A percentile compares a stretch with the other conserved stretches of the same genome.
phyloP scores from a whole-genome alignment of 495 filamentous ascomycete genomes.

The Peziza echinospora region DNA sequence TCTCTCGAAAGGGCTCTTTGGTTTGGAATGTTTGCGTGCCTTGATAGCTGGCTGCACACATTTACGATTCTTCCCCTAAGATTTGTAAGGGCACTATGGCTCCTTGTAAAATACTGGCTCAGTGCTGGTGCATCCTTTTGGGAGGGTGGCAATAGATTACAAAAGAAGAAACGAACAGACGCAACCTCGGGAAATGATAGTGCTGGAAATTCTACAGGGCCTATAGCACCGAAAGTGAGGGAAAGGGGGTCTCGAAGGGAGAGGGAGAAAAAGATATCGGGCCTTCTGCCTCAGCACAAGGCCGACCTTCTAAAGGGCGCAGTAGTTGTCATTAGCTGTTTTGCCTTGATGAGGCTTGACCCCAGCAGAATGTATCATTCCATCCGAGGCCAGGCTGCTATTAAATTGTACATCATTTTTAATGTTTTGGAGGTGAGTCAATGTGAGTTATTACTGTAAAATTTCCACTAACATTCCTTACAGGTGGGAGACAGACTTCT shows the following conservation, averaged over 20 bases:
- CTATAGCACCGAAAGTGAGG: constrained; percentile 12
- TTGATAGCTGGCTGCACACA: constrained; percentile 93
- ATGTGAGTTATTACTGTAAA: background rate
- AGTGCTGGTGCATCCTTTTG: constrained; percentile 8
- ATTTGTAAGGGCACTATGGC: constrained; percentile 60
- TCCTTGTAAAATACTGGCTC: constrained; percentile 51
- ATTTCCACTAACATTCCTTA: background rate
- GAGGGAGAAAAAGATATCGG: constrained; percentile 57
- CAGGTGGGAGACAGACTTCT: constrained; percentile 61
- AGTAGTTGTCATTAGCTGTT: constrained; percentile 64
- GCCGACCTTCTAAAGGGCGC: constrained; percentile 82
- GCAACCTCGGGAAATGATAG: background rate
- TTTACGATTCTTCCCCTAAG: constrained; percentile 86
- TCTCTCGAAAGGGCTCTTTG: constrained; percentile 66
- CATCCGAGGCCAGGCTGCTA: constrained; percentile 84
- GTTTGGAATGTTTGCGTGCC: constrained; percentile 74
- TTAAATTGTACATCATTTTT: constrained; percentile 97
- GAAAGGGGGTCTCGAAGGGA: constrained; percentile 30
- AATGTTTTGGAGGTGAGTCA: constrained; percentile 65
- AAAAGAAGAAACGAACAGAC: constrained; percentile 5
- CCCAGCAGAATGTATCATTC: constrained; percentile 97
- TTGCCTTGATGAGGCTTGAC: constrained; percentile 74
- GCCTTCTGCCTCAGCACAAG: constrained; percentile 68
- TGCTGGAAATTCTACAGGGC: constrained; percentile 5
- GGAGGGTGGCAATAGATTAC: constrained; percentile 10